Conservation (phyloP, 441 rosid species). For the Jatropha podagrica region DNA sequence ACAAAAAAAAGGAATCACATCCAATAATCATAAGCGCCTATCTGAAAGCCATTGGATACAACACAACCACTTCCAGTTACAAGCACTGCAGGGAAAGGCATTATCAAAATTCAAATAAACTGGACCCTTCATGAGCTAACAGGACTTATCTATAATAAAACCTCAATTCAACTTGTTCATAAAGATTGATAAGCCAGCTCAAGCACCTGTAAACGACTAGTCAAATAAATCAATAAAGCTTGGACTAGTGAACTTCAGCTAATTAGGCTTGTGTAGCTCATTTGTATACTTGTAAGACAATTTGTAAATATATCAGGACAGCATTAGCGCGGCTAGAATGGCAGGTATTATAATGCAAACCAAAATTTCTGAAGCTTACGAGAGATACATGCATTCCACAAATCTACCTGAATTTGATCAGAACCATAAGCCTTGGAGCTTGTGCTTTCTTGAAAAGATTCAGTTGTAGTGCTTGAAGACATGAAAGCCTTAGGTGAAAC, state of each 20-base stretch:
- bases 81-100: neutral
- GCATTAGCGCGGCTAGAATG: neutral
- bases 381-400: neutral
- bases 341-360: neutral
- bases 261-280: neutral
- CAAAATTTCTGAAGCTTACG: neutral
- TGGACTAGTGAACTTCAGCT: too few relatives aligned
- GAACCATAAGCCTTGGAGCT: constrained; percentile 70
- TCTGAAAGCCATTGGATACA: neutral
- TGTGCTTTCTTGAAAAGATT: constrained; percentile 53
- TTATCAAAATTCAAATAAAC: neutral
- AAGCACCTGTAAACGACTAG: neutral
- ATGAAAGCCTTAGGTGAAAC: constrained; percentile 61
- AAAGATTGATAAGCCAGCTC: neutral
- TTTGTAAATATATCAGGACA: neutral
- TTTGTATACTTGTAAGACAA: neutral
- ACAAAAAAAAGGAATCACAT: neutral
- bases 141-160: neutral
- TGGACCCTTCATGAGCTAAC: too few relatives aligned
- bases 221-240: neutral
- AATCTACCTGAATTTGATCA: constrained; percentile 85
- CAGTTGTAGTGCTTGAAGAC: constrained; percentile 65
- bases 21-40: neutral
- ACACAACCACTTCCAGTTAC: neutral
- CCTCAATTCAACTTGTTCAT: neutral